Evolutionary conservation across 352 stramenopile genomes (phyloP), one percentile per base, ranked within the genome.

Genomic region (Bremia lactucae): DNA sequence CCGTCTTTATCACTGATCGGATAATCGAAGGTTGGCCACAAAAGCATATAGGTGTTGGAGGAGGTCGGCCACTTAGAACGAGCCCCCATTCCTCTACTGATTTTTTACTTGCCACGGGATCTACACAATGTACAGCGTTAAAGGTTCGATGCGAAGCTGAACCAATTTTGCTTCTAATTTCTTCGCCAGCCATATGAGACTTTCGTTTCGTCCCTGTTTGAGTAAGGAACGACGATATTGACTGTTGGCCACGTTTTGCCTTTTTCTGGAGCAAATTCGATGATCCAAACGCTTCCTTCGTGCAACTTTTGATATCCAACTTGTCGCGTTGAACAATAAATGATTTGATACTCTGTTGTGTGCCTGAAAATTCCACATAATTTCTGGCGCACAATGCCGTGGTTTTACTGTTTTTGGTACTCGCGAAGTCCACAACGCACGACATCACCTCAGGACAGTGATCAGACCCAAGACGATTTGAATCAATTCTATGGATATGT

Each of bases 351-450:
- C 45, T 69, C 37, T 87, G 74, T 31, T 92, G 79, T 18, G 60
- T 88, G 14, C 79, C 76, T 5, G 76, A 71, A 44, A 89, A 92
- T 31, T 92, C 79, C 6, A 53, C 45, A 39, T 68, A 89, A 54
- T 83, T 72, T 36, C 78, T 84, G 20, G 76, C 69, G 22, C 74
- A 89, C 0, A 86, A 40, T 11, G 68, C 54, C 11, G 69, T 62
- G n/a, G 52, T 66, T 40, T 34, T 46, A 10, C 36, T 26, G 31
- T 14, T 7, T 29, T 49, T 57, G 8, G 59, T 70, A 6, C 8
- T 39, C 4, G 31, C 25, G 6, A 81, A 36, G 16, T 73, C 55
- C 10, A 83, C 52, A 11, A 58, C 45, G 15, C 56, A 60, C 19
- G 55, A 61, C 39, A 80, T 61, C 6, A 69, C 33, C 9, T 89